These are phyloP conservation scores for Theileria orientalis DNA, from an alignment of 169 alveolate genomes.

Conservation along the genomic window DNA sequence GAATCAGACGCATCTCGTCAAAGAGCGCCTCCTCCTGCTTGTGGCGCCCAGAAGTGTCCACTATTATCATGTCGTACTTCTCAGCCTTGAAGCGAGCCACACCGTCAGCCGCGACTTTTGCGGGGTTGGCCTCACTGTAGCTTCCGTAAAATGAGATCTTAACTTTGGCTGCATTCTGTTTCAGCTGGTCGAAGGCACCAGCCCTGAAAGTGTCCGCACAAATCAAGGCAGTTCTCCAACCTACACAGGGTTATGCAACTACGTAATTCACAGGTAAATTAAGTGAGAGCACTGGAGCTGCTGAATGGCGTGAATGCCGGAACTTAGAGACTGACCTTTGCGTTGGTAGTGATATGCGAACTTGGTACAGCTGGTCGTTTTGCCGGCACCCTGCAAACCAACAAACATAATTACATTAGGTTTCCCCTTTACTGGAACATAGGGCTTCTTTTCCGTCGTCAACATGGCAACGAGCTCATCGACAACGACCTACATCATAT, in stretches of 20 bases:
- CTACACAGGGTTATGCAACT: slow-evolving; percentile 50
- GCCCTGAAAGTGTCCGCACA: slow-evolving; percentile 99
- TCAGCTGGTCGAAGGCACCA: slow-evolving; percentile 99
- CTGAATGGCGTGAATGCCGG: no score
- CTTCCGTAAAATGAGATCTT: slow-evolving; percentile 98
- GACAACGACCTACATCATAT: slow-evolving; percentile 79
- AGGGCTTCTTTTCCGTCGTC: slow-evolving; percentile 88
- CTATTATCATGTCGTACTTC: slow-evolving; percentile 95
- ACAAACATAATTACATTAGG: slow-evolving; percentile 97
- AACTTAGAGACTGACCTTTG: slow-evolving; percentile 85
- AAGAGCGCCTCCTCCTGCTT: slow-evolving; percentile 97
- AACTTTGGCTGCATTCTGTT: slow-evolving; percentile 98
- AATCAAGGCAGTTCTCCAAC: slow-evolving; percentile 97
- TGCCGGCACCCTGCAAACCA: slow-evolving; percentile 99
- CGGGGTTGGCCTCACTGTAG: slow-evolving; percentile 99
- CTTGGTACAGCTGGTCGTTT: slow-evolving; percentile 99
- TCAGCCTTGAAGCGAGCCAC: slow-evolving; percentile 92
- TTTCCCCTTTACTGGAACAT: slow-evolving; percentile 89
- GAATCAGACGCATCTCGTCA: slow-evolving; percentile 98
- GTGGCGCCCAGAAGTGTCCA: slow-evolving; percentile 99
- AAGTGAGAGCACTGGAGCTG: no score
- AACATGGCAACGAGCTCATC: slow-evolving; percentile 92
- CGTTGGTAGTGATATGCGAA: slow-evolving; percentile 95
- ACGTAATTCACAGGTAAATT: neutral
- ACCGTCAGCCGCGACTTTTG: slow-evolving; percentile 97